phyloP scores from a whole-genome alignment of 768 basidiomycete species.

The Symmetrospora coprosmae region DNA sequence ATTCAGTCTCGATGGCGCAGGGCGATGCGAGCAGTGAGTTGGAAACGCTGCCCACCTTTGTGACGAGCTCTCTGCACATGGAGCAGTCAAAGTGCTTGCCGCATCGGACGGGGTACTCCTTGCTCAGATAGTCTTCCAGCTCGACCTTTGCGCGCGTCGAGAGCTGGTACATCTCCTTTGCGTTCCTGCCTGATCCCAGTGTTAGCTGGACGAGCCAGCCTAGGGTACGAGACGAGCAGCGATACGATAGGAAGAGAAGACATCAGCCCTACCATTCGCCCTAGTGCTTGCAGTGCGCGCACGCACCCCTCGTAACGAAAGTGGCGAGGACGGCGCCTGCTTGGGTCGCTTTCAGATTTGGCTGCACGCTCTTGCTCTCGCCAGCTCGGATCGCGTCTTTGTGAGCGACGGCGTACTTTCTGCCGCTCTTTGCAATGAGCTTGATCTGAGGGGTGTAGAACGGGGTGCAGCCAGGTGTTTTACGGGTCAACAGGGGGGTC shows the following conservation, averaged over 20 bases:
- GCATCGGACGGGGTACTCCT: constrained; percentile 3
- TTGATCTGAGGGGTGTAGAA: too few relatives aligned
- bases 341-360: neutral
- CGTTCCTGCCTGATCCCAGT: neutral
- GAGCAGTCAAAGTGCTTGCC: constrained; percentile 7
- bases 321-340: constrained; percentile 7
- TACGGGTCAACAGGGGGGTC: too few relatives aligned
- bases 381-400: constrained; percentile 2
- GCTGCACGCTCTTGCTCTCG: neutral
- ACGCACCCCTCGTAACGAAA: constrained; percentile 11
- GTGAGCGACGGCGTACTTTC: constrained; percentile 1
- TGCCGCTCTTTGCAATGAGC: constrained; percentile 17
- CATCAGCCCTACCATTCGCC: too few relatives aligned
- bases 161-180: constrained; percentile 15
- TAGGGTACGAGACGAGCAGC: neutral
- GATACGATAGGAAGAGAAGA: neutral
- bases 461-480: too few relatives aligned
- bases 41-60: constrained; percentile 5
- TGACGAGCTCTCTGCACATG: constrained; percentile 21
- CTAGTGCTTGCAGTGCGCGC: neutral
- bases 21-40: neutral
- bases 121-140: constrained; percentile 17
- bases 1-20: neutral
- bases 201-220: constrained; percentile 17
- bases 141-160: constrained; percentile 16